Conservation (phyloP, 805 yeast species). For the Maudiozyma pseudohumilis region DNA sequence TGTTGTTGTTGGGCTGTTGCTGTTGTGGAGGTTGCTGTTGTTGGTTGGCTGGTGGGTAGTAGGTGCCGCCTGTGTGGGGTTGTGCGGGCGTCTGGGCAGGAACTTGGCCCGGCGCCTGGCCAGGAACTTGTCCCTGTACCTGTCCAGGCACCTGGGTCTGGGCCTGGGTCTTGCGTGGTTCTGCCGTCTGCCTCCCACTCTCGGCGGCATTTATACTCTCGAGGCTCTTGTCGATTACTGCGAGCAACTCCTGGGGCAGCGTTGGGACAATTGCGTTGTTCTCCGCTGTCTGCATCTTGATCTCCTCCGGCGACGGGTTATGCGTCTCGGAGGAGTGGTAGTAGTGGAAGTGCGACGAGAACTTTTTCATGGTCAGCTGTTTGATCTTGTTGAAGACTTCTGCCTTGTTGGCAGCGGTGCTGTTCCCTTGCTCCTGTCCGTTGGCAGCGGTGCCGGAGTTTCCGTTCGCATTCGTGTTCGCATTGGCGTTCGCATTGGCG, state of each 20-base stretch:
- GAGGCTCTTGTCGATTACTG: constrained; percentile 24
- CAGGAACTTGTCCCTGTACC: constrained; percentile 2
- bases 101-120: constrained; percentile 3
- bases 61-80: constrained; percentile 1
- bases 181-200: too few relatives aligned
- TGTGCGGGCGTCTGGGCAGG: constrained; percentile 1
- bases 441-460: too few relatives aligned
- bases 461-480: constrained; percentile 9
- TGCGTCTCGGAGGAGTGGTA: constrained; percentile 23
- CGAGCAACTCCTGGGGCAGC: constrained; percentile 21
- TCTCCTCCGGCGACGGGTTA: constrained; percentile 28
- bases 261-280: constrained; percentile 21
- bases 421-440: constrained; percentile 3
- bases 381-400: constrained; percentile 27
- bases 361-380: constrained; percentile 27
- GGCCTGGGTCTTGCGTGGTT: constrained; percentile 1
- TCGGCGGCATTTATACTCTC: constrained; percentile 18
- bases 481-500: constrained; percentile 6
- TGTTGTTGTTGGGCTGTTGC: constrained; percentile 1
- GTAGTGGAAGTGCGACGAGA: constrained; percentile 29
- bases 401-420: too few relatives aligned
- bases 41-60: constrained; percentile 1
- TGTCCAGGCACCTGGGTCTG: constrained; percentile 6
- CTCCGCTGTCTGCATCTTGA: constrained; percentile 22
- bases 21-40: background rate